These are phyloP conservation scores for Rhizopogon salebrosus DNA, from an alignment of 768 basidiomycete species.

Conservation along the genomic window DNA sequence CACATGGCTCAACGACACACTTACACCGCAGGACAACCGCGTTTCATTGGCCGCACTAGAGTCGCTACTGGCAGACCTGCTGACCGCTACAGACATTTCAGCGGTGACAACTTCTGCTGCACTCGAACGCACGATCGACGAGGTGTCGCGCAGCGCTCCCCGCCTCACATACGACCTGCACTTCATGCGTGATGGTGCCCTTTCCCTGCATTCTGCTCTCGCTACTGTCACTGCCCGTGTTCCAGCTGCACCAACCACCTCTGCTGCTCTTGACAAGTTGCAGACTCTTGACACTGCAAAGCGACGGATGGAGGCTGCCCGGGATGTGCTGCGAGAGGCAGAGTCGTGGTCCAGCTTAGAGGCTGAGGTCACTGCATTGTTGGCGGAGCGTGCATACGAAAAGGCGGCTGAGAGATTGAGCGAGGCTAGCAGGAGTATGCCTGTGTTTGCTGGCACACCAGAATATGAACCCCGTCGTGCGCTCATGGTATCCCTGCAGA, in stretches of 20 bases:
- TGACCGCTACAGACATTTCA: slow-evolving; percentile 79
- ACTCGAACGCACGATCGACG: slow-evolving; percentile 86
- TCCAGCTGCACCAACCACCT: slow-evolving; percentile 37
- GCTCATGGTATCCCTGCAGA: slow-evolving; percentile 88
- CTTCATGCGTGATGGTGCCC: slow-evolving; percentile 91
- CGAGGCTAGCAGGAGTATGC: slow-evolving; percentile 85
- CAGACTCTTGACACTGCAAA: slow-evolving; percentile 80
- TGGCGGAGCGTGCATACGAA: slow-evolving; percentile 71
- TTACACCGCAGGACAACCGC: slow-evolving; percentile 32
- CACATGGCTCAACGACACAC: slow-evolving; percentile 69
- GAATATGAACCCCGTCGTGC: slow-evolving; percentile 85
- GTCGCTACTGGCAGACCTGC: slow-evolving; percentile 61
- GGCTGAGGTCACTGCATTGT: slow-evolving; percentile 82
- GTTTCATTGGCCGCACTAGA: slow-evolving; percentile 36
- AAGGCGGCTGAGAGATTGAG: slow-evolving; percentile 91
- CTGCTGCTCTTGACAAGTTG: slow-evolving; percentile 68
- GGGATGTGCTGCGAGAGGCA: slow-evolving; percentile 89
- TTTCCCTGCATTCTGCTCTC: slow-evolving; percentile 66
- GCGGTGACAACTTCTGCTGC: slow-evolving; percentile 83
- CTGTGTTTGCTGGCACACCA: slow-evolving; percentile 87
- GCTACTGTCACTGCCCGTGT: slow-evolving; percentile 41
- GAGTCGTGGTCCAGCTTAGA: slow-evolving; percentile 97
- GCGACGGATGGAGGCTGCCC: slow-evolving; percentile 78
- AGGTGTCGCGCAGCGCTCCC: slow-evolving; percentile 87
- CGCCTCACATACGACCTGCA: slow-evolving; percentile 93